phyloP scores from a whole-genome alignment of 2,329 filamentous ascomycete species.

The Clonostachys sp. region DNA sequence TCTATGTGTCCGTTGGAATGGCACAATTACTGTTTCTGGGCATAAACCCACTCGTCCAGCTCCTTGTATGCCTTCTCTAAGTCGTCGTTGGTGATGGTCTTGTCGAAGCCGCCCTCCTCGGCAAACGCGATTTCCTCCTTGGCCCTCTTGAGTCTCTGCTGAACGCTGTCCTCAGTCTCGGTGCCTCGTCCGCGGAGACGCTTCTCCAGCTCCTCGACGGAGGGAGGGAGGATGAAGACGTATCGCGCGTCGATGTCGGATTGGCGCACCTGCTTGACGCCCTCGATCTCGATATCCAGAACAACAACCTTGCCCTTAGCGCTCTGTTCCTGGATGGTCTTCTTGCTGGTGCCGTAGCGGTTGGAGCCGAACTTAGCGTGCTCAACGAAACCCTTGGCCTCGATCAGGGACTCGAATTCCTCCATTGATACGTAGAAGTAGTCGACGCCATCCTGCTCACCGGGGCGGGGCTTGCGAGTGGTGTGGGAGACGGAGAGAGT shows the following conservation, averaged over 20 bases:
- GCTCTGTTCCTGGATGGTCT: slow-evolving; percentile 71
- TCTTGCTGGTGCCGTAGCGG: slow-evolving; percentile 78
- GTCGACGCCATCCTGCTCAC: slow-evolving; percentile 71
- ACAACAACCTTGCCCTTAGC: slow-evolving; percentile 72
- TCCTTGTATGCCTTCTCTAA: slow-evolving; percentile 47
- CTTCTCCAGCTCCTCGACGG: slow-evolving; percentile 66
- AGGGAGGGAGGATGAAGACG: slow-evolving; percentile 81
- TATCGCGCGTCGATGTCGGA: slow-evolving; percentile 72
- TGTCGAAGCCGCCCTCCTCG: slow-evolving; percentile 52
- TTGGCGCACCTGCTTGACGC: slow-evolving; percentile 87
- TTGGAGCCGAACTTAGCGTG: slow-evolving; percentile 82
- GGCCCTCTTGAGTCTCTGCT: slow-evolving; percentile 67
- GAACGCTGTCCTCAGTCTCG: slow-evolving; percentile 69
- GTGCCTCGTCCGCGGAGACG: slow-evolving; percentile 71
- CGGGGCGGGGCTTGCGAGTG: slow-evolving; percentile 69
- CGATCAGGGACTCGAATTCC: slow-evolving; percentile 64
- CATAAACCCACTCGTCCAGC: slow-evolving; percentile 43
- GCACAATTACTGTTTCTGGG: too few species aligned
- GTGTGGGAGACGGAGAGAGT: slow-evolving; percentile 67
- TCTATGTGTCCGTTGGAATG: too few species aligned
- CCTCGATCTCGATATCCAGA: slow-evolving; percentile 96
- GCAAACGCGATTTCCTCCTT: slow-evolving; percentile 70
- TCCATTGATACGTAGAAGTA: slow-evolving; percentile 74
- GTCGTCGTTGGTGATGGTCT: slow-evolving; percentile 33
- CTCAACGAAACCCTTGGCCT: slow-evolving; percentile 75